phyloP scores from a whole-genome alignment of 306 rosid genomes.

The Malus sylvestris region DNA sequence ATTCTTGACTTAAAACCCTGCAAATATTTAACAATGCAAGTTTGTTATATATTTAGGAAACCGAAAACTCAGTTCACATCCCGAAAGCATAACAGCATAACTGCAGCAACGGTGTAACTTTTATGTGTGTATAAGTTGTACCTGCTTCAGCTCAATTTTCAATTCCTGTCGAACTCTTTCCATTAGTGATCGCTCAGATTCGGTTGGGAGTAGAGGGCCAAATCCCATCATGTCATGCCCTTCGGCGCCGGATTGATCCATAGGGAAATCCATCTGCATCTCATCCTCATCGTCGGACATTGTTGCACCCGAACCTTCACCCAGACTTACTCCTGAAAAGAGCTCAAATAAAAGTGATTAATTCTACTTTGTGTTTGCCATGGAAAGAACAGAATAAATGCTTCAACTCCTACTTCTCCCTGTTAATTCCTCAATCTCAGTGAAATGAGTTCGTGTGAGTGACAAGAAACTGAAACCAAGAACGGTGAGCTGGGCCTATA shows the following conservation, averaged over 20 bases:
- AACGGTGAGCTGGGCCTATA: background rate
- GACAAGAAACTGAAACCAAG: background rate
- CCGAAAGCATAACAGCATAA: background rate
- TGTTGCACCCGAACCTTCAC: conserved; percentile 91
- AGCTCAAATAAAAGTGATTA: background rate
- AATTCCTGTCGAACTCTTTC: conserved; percentile 95
- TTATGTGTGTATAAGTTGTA: background rate
- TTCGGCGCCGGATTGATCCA: conserved; percentile 63
- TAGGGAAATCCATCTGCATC: conserved; percentile 60
- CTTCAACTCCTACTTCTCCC: background rate
- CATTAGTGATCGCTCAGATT: conserved; percentile 92
- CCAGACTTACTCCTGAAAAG: conserved; percentile 66
- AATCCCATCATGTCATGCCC: conserved; percentile 94
- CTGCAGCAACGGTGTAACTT: background rate
- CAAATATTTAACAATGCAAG: background rate
- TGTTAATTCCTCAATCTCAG: too few species aligned
- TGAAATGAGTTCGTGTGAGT: too few species aligned
- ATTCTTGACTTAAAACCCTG: conserved; percentile 97
- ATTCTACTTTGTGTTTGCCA: background rate
- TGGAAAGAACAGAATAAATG: background rate
- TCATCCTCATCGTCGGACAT: conserved; percentile 99
- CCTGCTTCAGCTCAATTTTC: conserved; percentile 97
- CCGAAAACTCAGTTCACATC: background rate
- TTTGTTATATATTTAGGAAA: background rate
- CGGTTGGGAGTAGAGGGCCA: conserved; percentile 89